phyloP scores from a whole-genome alignment of 2,329 filamentous ascomycete species.

The Cryphonectria japonica region DNA sequence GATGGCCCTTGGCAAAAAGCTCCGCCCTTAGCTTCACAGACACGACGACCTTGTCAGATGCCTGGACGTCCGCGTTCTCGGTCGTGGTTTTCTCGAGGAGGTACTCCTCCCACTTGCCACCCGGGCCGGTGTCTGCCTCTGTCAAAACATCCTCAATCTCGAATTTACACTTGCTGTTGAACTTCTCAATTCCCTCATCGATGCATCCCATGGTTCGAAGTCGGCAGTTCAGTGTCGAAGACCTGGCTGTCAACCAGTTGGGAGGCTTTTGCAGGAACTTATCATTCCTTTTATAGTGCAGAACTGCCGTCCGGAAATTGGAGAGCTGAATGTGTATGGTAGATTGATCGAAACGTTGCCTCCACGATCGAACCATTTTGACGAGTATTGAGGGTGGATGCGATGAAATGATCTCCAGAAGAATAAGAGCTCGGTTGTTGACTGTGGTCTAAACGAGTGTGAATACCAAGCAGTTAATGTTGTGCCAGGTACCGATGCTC shows the following conservation, averaged over 20 bases:
- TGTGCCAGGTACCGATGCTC: not conserved
- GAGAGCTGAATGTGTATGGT: not conserved
- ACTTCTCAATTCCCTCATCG: not conserved
- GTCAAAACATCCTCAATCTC: not conserved
- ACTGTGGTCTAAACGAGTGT: not conserved
- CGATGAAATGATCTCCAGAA: not conserved
- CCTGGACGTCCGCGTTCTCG: not conserved
- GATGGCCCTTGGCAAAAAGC: not conserved
- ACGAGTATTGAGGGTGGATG: not conserved
- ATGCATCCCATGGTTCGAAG: not conserved
- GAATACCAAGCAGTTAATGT: not conserved
- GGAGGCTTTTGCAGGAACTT: not conserved
- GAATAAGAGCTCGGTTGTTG: not conserved
- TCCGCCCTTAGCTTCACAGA: not conserved
- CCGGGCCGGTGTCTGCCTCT: constrained; percentile 10
- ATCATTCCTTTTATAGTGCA: not conserved
- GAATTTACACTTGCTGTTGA: not conserved
- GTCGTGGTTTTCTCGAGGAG: not conserved
- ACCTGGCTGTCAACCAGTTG: not conserved
- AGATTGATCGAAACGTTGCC: not conserved
- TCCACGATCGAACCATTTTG: not conserved
- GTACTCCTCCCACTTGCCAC: constrained; percentile 18
- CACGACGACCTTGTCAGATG: not conserved
- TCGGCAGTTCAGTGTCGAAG: not conserved
- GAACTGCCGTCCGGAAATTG: not conserved